These are phyloP conservation scores for Aspergillus piperis DNA, from an alignment of 2,329 filamentous ascomycete genomes.

Conservation along the genomic window DNA sequence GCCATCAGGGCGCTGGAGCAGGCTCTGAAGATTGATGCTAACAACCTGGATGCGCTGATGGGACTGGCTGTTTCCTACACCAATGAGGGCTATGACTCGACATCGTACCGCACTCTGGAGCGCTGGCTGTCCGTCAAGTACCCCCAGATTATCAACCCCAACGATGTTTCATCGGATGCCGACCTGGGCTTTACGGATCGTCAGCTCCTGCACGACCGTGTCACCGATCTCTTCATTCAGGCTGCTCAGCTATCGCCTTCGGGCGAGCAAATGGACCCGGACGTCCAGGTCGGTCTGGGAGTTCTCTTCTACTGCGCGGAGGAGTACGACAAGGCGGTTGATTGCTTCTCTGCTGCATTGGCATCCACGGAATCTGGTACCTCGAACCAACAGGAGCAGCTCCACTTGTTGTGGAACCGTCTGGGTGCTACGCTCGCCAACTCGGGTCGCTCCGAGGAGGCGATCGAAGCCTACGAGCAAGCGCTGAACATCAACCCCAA, in stretches of 20 bases:
- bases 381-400: slow-evolving; percentile 79
- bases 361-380: slow-evolving; percentile 80
- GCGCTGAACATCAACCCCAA: slow-evolving; percentile 88
- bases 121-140: slow-evolving; percentile 97
- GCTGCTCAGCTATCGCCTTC: slow-evolving; percentile 90
- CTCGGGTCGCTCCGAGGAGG: slow-evolving; percentile 88
- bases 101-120: slow-evolving; percentile 92
- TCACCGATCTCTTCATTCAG: slow-evolving; percentile 86
- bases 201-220: slow-evolving; percentile 81
- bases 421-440: slow-evolving; percentile 95
- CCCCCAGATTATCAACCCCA: slow-evolving; percentile 73
- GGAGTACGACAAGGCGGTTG: slow-evolving; percentile 97
- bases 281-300: slow-evolving; percentile 94
- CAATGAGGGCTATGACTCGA: slow-evolving; percentile 97
- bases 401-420: slow-evolving; percentile 96
- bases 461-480: slow-evolving; percentile 93
- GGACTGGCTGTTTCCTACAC: slow-evolving; percentile 95
- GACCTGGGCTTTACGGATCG: slow-evolving; percentile 95
- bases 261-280: slow-evolving; percentile 94
- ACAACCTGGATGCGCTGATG: slow-evolving; percentile 89
- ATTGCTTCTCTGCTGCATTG: slow-evolving; percentile 93
- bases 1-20: slow-evolving; percentile 93
- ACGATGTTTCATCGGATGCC: slow-evolving; percentile 70
- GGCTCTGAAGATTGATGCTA: slow-evolving; percentile 82
- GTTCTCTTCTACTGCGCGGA: slow-evolving; percentile 97